Conservation (phyloP, 2,329 filamentous ascomycete species). For the Helicocarpus griseus region DNA sequence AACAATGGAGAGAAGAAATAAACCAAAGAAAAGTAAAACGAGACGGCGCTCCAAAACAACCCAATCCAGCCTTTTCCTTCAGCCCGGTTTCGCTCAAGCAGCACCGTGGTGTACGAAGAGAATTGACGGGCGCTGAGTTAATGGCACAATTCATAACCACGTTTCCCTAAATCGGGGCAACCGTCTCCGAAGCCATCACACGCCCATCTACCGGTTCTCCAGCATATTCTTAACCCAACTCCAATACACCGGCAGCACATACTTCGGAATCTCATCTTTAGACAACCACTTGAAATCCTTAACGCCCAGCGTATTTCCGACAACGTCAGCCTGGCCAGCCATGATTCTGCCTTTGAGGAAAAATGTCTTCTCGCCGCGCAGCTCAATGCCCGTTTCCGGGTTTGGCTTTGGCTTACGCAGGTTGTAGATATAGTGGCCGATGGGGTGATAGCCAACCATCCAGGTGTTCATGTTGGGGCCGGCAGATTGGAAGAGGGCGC, state of each 20-base stretch:
- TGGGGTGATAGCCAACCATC: slow-evolving; percentile 83
- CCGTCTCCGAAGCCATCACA: neutral
- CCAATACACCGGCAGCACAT: slow-evolving; percentile 61
- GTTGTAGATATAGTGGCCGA: slow-evolving; percentile 64
- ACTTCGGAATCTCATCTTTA: slow-evolving; percentile 70
- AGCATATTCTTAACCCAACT: slow-evolving; percentile 72
- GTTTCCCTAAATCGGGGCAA: neutral
- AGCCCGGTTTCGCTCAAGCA: neutral
- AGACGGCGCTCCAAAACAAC: neutral
- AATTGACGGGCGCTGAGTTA: too few relatives aligned
- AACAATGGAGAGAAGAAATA: neutral
- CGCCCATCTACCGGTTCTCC: slow-evolving; percentile 53
- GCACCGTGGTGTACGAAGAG: neutral
- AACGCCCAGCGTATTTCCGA: slow-evolving; percentile 59
- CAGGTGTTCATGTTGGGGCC: slow-evolving; percentile 98
- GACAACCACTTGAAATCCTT: slow-evolving; percentile 87
- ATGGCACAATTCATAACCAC: neutral
- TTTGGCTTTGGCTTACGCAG: slow-evolving; percentile 40
- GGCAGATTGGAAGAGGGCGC: slow-evolving; percentile 65
- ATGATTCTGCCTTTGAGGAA: slow-evolving; percentile 95
- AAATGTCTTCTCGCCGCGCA: slow-evolving; percentile 72
- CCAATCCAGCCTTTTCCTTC: neutral
- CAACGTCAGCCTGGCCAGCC: slow-evolving; percentile 75
- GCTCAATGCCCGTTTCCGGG: slow-evolving; percentile 25
- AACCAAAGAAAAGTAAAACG: neutral